Evolutionary conservation across 208 protist genomes (phyloP).

Genomic region (Leishmania gerbilli): DNA sequence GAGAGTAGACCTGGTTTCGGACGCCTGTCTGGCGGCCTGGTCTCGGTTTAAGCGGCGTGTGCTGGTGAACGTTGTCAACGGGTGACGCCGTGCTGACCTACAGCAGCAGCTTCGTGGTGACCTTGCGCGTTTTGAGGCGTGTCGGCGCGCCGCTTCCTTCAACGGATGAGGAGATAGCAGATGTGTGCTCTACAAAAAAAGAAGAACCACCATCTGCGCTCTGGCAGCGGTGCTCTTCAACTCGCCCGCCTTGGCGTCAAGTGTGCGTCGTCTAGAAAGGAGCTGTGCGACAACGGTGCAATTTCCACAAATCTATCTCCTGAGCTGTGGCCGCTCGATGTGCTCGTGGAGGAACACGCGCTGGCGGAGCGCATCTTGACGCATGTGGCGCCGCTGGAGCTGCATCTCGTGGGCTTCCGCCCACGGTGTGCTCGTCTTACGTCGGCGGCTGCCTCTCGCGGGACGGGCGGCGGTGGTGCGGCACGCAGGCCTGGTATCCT

Average conservation of each 20-base stretch:
- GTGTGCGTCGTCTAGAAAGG: constrained; percentile 10
- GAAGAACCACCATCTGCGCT: background rate
- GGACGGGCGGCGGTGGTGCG: background rate
- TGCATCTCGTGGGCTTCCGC: constrained; percentile 43
- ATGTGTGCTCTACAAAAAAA: background rate
- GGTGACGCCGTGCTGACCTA: constrained; percentile 45
- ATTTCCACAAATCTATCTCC: background rate
- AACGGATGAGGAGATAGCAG: background rate
- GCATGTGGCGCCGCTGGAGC: constrained; percentile 35
- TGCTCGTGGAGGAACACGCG: constrained; percentile 38
- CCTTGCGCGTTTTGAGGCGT: constrained; percentile 9
- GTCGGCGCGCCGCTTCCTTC: background rate
- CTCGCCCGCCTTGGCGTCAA: constrained; percentile 12
- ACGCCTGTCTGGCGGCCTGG: constrained; percentile 35
- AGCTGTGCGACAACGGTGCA: constrained; percentile 18
- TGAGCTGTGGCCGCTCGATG: constrained; percentile 34
- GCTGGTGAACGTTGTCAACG: constrained; percentile 37
- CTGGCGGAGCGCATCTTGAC: constrained; percentile 35
- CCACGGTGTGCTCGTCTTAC: constrained; percentile 6
- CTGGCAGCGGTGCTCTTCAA: constrained; percentile 3
- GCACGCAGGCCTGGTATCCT: background rate
- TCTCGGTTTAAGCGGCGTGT: constrained; percentile 34
- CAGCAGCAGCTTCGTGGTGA: constrained; percentile 46
- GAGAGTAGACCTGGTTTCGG: constrained; percentile 16
- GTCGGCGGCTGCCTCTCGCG: background rate